Base-by-base conservation (phyloP, 352 stramenopile genomes). In the Phytophthora chlamydospora region DNA sequence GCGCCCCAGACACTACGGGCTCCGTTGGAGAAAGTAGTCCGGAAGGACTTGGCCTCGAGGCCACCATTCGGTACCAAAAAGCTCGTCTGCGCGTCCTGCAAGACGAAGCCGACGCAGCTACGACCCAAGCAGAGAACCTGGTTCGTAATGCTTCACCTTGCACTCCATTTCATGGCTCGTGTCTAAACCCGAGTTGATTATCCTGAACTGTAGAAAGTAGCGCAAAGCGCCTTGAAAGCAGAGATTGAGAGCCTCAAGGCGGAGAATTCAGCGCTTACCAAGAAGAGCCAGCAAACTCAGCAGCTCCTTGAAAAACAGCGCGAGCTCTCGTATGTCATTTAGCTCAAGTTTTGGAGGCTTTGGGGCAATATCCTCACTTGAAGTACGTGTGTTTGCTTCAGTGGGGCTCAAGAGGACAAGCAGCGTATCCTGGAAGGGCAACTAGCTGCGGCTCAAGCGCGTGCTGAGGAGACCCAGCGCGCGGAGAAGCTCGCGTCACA, bases 281-380 rank as follows among this genome's bases (percentile, higher is more conserved):
- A 91, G 55, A 90, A 92, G 45, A 61, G 62, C 1, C 77, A 88
- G 56, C 83, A 92, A 27, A 85, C 78, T 1, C 71, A 90, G 32
- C 75, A 83, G 33, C 55, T 94, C 11, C 61, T 94, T 19, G 82
- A 91, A 45, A 94, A 94, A 39, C 85, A 94, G 39, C 74, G 80
- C 57, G 84, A 90, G 35, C 71, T 94, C 6, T 82, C 71, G 83
- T 91, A 71, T 29, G 65, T 75, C 14, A 9, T 9, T 11, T 21
- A 31, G 43, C 6, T 27, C 4, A 19, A 43, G 17, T 14, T 36
- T 31, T 2, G 1, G 31, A 1, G 16, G 17, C 40, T 10, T 4
- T 10, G 1, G 29, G 13, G 19, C 35, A 13, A n/a, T 21, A 3
- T 8, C 14, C 11, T n/a, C 0, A 29, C 24, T 33, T 39, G 21